These are phyloP conservation scores for Candida oleophila DNA, from an alignment of 805 yeast genomes.

Conservation along the genomic window DNA sequence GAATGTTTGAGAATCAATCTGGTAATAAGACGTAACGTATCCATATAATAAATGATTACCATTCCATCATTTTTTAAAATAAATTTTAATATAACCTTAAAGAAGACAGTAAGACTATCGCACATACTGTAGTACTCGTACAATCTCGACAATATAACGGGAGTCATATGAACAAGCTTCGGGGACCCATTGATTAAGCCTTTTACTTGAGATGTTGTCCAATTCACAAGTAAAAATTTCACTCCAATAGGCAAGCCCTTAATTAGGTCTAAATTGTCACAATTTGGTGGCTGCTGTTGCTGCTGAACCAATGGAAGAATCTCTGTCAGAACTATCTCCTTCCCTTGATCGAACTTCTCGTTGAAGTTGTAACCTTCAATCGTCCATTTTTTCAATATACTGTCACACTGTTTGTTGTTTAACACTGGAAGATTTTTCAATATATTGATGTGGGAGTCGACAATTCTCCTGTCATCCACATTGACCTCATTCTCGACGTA, in stretches of 20 bases:
- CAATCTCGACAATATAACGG: constrained; percentile 26
- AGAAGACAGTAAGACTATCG: constrained; percentile 41
- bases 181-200: constrained; percentile 31
- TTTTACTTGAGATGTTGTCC: constrained; percentile 47
- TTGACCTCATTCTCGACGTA: constrained; percentile 43
- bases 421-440: constrained; percentile 59
- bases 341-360: constrained; percentile 39
- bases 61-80: constrained; percentile 40
- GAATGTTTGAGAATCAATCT: constrained; percentile 32
- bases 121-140: constrained; percentile 36
- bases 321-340: constrained; percentile 26
- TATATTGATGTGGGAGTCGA: constrained; percentile 50
- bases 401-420: constrained; percentile 54
- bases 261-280: constrained; percentile 7
- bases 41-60: constrained; percentile 41
- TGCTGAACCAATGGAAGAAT: constrained; percentile 12
- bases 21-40: constrained; percentile 35
- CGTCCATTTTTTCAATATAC: constrained; percentile 51
- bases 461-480: constrained; percentile 37
- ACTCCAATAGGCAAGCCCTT: constrained; percentile 38
- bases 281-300: background rate
- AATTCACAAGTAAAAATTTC: constrained; percentile 45
- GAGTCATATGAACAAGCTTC: constrained; percentile 34
- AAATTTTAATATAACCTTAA: constrained; percentile 32
- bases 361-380: constrained; percentile 27